These are phyloP conservation scores for Epichloe baconii DNA, from an alignment of 2,329 filamentous ascomycete species.

Conservation along the genomic window DNA sequence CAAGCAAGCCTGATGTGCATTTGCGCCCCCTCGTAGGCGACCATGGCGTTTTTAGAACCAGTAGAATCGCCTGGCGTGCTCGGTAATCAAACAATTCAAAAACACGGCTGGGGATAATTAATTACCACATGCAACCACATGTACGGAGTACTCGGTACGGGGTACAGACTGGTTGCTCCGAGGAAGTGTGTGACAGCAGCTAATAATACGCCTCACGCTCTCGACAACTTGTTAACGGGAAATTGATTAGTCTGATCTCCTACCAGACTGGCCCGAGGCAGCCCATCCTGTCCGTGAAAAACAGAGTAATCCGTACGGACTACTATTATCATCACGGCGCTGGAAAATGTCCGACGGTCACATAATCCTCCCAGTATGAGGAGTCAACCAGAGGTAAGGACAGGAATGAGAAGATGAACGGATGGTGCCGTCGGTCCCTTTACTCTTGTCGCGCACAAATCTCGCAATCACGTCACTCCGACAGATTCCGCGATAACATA, in stretches of 20 bases:
- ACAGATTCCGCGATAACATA: not conserved
- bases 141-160: not conserved
- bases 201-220: no score
- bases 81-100: not conserved
- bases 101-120: no score
- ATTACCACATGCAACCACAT: not conserved
- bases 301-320: not conserved
- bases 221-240: not conserved
- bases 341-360: not conserved
- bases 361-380: not conserved
- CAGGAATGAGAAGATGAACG: not conserved
- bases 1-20: not conserved
- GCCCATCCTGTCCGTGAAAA: not conserved
- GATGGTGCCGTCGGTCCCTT: not conserved
- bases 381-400: no score
- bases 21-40: not conserved
- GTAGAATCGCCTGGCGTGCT: not conserved
- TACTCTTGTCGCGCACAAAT: not conserved
- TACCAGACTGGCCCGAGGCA: no score
- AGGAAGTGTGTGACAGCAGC: no score
- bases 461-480: not conserved
- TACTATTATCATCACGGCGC: not conserved
- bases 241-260: not conserved
- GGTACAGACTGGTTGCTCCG: no score
- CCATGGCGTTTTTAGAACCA: not conserved